Conservation (phyloP, 2,329 filamentous ascomycete genomes). For the Coniochaeta ligniaria region DNA sequence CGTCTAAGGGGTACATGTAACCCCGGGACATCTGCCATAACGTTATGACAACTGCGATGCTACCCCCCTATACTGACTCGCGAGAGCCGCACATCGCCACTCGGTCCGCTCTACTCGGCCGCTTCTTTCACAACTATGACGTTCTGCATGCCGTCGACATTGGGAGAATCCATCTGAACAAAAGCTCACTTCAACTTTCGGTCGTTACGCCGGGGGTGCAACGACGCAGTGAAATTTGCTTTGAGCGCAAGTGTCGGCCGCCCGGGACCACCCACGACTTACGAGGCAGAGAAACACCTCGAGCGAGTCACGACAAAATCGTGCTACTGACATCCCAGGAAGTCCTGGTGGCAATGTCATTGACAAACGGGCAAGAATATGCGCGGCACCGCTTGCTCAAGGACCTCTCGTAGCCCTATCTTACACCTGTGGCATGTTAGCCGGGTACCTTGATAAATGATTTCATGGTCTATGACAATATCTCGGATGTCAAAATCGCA, state of each 20-base stretch:
- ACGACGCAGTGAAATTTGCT: neutral
- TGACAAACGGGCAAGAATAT: too few species aligned
- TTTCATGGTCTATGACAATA: too few species aligned
- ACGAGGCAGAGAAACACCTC: neutral
- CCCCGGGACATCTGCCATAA: neutral
- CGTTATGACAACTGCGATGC: neutral
- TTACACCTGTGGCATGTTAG: too few species aligned
- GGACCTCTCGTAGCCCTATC: too few species aligned
- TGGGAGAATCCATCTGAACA: neutral
- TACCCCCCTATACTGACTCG: neutral
- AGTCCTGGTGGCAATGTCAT: too few species aligned
- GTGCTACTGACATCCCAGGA: too few species aligned
- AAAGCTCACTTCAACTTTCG: neutral
- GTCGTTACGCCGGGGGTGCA: neutral
- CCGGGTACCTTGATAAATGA: too few species aligned
- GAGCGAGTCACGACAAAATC: neutral
- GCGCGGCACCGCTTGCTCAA: too few species aligned
- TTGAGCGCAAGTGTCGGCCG: neutral
- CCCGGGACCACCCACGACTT: neutral
- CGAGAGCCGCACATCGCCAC: neutral
- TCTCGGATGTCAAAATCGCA: too few species aligned
- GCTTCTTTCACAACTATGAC: neutral
- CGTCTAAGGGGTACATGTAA: neutral
- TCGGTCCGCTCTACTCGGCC: neutral
- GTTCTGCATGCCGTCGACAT: neutral